A percentile compares a stretch with the other conserved stretches of the same genome.
These are phyloP conservation scores for Margaritispora aquatica DNA, from an alignment of 495 filamentous ascomycete genomes.

Conservation along the genomic window DNA sequence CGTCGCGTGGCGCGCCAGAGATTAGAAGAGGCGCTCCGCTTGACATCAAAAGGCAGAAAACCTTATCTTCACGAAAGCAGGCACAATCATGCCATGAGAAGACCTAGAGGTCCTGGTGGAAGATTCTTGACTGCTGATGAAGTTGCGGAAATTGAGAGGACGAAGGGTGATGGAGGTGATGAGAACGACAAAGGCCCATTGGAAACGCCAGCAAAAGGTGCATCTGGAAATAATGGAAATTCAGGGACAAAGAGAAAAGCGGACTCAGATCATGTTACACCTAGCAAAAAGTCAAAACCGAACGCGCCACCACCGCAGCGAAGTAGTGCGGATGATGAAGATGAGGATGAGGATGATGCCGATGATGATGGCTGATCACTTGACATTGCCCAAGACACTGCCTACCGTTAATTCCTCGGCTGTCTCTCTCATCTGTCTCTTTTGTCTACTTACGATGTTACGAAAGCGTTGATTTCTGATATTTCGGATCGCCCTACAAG, in stretches of 20 bases:
- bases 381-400: background rate
- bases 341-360: constrained; percentile 45
- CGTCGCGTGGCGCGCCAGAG: constrained; percentile 87
- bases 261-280: constrained; percentile 31
- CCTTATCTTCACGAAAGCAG: constrained; percentile 98
- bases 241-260: constrained; percentile 34
- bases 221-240: constrained; percentile 37
- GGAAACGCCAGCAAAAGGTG: constrained; percentile 34
- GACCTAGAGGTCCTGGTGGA: constrained; percentile 92
- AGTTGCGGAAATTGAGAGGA: constrained; percentile 80
- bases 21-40: constrained; percentile 81
- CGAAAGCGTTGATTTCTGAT: constrained; percentile 22
- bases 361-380: constrained; percentile 33
- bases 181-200: constrained; percentile 26
- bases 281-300: constrained; percentile 51
- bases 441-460: constrained; percentile 25
- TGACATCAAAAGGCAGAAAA: constrained; percentile 93
- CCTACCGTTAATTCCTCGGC: background rate
- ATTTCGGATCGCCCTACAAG: constrained; percentile 11
- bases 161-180: constrained; percentile 33
- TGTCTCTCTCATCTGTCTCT: constrained; percentile 11
- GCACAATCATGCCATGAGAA: constrained; percentile 97
- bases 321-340: constrained; percentile 33
- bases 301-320: constrained; percentile 27
- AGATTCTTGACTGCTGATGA: constrained; percentile 98